phyloP scores from a whole-genome alignment of 2,329 filamentous ascomycete genomes.

The Trichoderma guizhouense region DNA sequence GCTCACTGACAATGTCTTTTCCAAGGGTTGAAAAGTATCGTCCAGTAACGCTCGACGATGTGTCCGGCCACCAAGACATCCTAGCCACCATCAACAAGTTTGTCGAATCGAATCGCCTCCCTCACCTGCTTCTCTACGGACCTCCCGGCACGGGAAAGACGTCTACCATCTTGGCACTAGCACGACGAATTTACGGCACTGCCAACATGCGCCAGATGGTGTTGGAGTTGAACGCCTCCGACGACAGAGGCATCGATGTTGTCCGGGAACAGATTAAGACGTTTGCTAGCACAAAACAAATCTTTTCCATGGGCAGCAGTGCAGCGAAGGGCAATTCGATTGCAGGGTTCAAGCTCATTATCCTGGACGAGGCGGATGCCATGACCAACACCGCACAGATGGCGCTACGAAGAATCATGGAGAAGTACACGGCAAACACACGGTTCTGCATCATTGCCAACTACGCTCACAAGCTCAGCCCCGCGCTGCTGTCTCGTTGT shows the following conservation, averaged over 20 bases:
- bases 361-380: constrained; percentile 97
- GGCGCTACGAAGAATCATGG: constrained; percentile 95
- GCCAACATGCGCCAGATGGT: constrained; percentile 98
- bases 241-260: constrained; percentile 96
- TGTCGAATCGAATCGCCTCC: constrained; percentile 87
- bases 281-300: constrained; percentile 96
- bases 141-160: constrained; percentile 97
- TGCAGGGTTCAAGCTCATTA: constrained; percentile 89
- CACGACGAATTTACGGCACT: constrained; percentile 84
- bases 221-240: constrained; percentile 92
- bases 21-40: constrained; percentile 96
- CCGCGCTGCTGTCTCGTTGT: constrained; percentile 86
- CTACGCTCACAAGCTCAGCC: constrained; percentile 96
- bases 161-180: constrained; percentile 90
- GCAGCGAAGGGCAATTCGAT: constrained; percentile 47
- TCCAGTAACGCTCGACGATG: constrained; percentile 82
- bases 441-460: constrained; percentile 98
- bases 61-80: constrained; percentile 96
- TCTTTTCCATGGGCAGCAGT: constrained; percentile 68
- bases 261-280: constrained; percentile 99
- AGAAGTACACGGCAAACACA: constrained; percentile 97
- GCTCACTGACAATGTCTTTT: neutral
- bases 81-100: constrained; percentile 97
- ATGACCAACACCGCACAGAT: constrained; percentile 99
- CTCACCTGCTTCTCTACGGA: constrained; percentile 93